Conservation (phyloP, 805 yeast genomes). For the Wickerhamiella galacta region DNA sequence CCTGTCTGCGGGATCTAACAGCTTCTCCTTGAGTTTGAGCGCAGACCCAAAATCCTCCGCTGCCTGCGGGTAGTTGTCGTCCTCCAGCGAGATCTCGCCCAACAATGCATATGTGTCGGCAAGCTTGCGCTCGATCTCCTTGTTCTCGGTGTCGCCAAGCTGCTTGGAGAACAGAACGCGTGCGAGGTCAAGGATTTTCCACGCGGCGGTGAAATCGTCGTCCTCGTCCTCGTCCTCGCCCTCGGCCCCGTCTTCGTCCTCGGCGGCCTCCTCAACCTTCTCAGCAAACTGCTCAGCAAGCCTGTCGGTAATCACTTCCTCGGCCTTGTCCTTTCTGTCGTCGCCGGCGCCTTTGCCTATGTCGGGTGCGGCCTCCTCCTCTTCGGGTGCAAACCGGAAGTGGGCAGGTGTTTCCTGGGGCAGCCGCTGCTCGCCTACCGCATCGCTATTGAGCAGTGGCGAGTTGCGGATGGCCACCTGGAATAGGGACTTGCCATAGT, state of each 20-base stretch:
- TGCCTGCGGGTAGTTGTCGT: slow-evolving; percentile 67
- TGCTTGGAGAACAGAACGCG: slow-evolving; percentile 42
- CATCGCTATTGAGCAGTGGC: slow-evolving; percentile 52
- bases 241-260: slow-evolving; percentile 16
- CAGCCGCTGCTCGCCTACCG: slow-evolving; percentile 14
- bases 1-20: slow-evolving; percentile 37
- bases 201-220: slow-evolving; percentile 69
- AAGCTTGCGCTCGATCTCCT: slow-evolving; percentile 28
- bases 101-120: slow-evolving; percentile 62
- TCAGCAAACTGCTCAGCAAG: slow-evolving; percentile 8
- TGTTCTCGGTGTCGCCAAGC: slow-evolving; percentile 21
- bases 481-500: slow-evolving; percentile 69
- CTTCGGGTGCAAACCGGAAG: slow-evolving; percentile 4
- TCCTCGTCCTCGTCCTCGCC: slow-evolving; percentile 32
- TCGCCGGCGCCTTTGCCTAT: not conserved
- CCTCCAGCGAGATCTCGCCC: slow-evolving; percentile 81
- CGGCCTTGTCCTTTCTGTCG: slow-evolving; percentile 15
- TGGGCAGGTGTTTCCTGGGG: not conserved
- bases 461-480: slow-evolving; percentile 59
- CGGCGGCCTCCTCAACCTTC: slow-evolving; percentile 13
- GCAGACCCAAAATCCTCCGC: slow-evolving; percentile 47
- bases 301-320: slow-evolving; percentile 15
- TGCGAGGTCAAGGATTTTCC: slow-evolving; percentile 71
- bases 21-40: slow-evolving; percentile 34
- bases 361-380: slow-evolving; percentile 11